These are phyloP conservation scores for Ogataea haglerorum DNA, from an alignment of 805 yeast species.

Conservation along the genomic window DNA sequence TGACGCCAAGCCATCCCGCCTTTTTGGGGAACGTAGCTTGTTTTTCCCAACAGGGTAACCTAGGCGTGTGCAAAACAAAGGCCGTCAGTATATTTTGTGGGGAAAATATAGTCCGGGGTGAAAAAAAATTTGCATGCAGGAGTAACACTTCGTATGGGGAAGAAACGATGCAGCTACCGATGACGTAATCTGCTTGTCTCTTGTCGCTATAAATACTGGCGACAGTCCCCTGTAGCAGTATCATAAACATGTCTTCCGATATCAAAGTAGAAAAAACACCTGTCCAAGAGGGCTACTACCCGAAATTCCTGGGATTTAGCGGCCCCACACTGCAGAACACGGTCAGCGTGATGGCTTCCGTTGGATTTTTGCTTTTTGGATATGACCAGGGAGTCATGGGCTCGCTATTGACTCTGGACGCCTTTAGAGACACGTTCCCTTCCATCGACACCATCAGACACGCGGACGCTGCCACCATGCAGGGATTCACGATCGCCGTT, in stretches of 20 bases:
- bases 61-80: neutral
- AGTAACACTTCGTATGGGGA: neutral
- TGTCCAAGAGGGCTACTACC: neutral
- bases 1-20: too few relatives aligned
- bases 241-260: neutral
- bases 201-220: neutral
- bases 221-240: neutral
- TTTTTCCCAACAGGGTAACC: neutral
- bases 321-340: conserved; percentile 19
- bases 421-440: conserved; percentile 25
- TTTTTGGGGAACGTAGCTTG: too few relatives aligned
- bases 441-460: conserved; percentile 21
- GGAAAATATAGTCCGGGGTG: neutral
- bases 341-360: conserved; percentile 24
- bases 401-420: conserved; percentile 23
- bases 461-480: conserved; percentile 34
- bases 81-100: neutral
- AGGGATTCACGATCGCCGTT: conserved; percentile 48
- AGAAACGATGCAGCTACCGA: neutral
- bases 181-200: conserved; percentile 1
- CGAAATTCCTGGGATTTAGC: conserved; percentile 14
- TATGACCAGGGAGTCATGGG: conserved; percentile 55
- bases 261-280: neutral
- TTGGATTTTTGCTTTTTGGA: conserved; percentile 43
- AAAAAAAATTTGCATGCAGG: neutral